phyloP scores from a whole-genome alignment of 768 basidiomycete genomes.

The Lyophyllum atratum region DNA sequence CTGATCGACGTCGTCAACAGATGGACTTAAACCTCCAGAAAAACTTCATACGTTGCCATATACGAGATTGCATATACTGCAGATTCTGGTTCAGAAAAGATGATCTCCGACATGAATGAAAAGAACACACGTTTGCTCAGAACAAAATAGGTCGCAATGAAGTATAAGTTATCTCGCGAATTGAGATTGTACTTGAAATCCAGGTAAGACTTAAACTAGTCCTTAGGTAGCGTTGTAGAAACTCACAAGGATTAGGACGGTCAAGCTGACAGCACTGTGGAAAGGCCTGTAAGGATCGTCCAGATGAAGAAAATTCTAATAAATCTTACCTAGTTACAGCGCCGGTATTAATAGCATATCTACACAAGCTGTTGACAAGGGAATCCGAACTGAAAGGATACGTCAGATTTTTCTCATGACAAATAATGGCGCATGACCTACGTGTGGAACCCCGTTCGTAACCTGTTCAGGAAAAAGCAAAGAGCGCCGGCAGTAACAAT shows the following conservation, averaged over 20 bases:
- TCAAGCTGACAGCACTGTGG: conserved; percentile 43
- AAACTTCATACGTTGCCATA: conserved; percentile 55
- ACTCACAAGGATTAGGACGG: conserved; percentile 59
- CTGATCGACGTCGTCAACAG: conserved; percentile 27
- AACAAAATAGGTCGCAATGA: conserved; percentile 62
- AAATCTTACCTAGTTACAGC: conserved; percentile 53
- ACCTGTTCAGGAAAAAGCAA: conserved; percentile 57
- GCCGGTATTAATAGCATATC: conserved; percentile 70
- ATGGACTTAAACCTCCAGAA: background rate
- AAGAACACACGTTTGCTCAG: conserved; percentile 61
- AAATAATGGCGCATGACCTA: conserved; percentile 26
- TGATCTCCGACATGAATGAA: background rate
- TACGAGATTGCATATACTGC: conserved; percentile 66
- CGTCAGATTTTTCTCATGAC: background rate
- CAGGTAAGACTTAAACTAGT: background rate
- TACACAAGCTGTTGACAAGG: conserved; percentile 54
- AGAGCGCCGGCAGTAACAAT: conserved; percentile 57
- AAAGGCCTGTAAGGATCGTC: conserved; percentile 28
- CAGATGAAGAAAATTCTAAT: conserved; percentile 36
- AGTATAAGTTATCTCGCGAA: conserved; percentile 58
- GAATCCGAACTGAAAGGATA: conserved; percentile 51
- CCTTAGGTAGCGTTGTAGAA: background rate
- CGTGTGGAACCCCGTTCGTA: conserved; percentile 56
- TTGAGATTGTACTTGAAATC: conserved; percentile 54
- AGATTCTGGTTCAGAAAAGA: conserved; percentile 1